Base-by-base conservation (phyloP, 495 filamentous ascomycete species). In the Penicillium maclennaniae region DNA sequence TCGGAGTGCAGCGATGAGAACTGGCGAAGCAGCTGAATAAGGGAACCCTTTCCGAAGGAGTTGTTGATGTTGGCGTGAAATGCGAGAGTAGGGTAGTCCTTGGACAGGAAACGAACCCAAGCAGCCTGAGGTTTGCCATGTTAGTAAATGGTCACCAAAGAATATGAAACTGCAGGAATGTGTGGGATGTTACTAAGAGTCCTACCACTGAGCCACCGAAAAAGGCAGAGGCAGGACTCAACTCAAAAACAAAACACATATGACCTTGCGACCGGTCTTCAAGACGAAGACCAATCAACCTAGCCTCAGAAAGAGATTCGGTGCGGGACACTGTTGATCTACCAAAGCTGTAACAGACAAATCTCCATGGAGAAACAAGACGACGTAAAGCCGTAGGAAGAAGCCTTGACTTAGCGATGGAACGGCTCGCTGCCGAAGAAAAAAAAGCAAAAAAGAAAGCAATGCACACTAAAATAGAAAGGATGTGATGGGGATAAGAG, bases 111-210 rank as follows among this genome's bases (percentile, higher is more conserved):
- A 52, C 86, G 81, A 45, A 95, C 88, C 91, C 91, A 95, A 40
- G 84, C 80, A 57, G 91, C 91, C 91, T 96, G 65, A 55, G 60
- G 45, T 20, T 58, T 66, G 43, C 56, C 48, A 68, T 52, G 65
- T 82, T 69, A 83, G 77, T 55, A 63, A 55, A 23, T 53, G 45
- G 55, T 55, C 52, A 66, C 44, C 54, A 68, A 53, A 47, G 59
- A 51, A 47, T 38, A 48, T 55, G 37, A 45, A 44, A 54, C 45
- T 19, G n/a, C 44, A 61, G 50, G 56, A 60, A 88, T 98, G 92
- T 98, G 82, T 95, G 92, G 87, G 86, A 87, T 90, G 86, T 88
- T 86, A 96, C 92, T 98, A 97, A 95, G 93, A 96, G 87, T 74
- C 82, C 80, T 79, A 78, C 85, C 83, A 92, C 76, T 54, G 67